These are phyloP conservation scores for Periglandula ipomoeae DNA, from an alignment of 2,329 filamentous ascomycete genomes.

Conservation along the genomic window DNA sequence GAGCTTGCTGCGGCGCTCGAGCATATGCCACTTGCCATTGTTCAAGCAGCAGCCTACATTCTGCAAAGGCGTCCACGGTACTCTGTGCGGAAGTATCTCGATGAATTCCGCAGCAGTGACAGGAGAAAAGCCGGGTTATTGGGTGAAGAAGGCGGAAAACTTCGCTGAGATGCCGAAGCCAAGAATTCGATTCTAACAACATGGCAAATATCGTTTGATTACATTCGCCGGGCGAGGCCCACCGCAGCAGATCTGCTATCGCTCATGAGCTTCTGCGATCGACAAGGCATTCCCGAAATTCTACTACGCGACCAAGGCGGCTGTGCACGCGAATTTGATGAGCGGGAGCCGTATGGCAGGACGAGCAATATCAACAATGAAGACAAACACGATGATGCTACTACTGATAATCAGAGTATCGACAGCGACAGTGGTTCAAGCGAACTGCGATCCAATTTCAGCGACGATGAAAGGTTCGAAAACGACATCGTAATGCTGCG, in stretches of 20 bases:
- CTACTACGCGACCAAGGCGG: conserved; percentile 8
- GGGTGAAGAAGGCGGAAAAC: conserved; percentile 1
- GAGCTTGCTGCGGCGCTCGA: conserved; percentile 16
- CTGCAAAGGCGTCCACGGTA: conserved; percentile 3
- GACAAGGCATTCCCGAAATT: conserved; percentile 4
- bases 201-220: conserved; percentile 11
- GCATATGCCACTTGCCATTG: conserved; percentile 21
- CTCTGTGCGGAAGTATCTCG: conserved; percentile 5
- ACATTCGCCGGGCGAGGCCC: conserved; percentile 14
- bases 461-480: conserved; percentile 14
- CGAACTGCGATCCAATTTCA: conserved; percentile 1
- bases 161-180: conserved; percentile 11
- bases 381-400: conserved; percentile 1
- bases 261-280: conserved; percentile 1
- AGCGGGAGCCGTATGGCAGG: neutral
- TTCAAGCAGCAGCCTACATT: conserved; percentile 15
- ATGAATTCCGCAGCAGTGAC: conserved; percentile 4
- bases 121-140: conserved; percentile 4
- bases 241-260: neutral
- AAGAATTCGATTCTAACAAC: neutral
- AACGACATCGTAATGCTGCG: conserved; percentile 19
- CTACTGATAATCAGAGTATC: conserved; percentile 5
- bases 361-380: neutral
- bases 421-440: conserved; percentile 8
- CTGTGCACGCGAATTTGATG: neutral